Percentiles rank a stretch among this genome's conserved stretches.
These are phyloP conservation scores for Volvox africanus DNA, from an alignment of 139 green algal species.

Conservation along the genomic window DNA sequence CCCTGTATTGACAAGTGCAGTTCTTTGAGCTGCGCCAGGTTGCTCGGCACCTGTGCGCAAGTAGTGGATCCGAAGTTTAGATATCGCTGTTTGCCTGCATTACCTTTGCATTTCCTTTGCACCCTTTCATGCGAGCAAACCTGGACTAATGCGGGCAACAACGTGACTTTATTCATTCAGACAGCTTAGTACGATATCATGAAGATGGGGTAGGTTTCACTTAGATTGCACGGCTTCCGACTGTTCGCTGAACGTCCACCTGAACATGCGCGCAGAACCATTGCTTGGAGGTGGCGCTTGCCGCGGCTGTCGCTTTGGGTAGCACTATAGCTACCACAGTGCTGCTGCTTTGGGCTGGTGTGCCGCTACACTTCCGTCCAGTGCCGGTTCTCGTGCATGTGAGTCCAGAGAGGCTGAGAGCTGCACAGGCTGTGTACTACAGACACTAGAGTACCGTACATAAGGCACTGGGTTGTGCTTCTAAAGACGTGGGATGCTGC, in stretches of 20 bases:
- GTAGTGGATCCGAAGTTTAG: too few species aligned
- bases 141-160: background rate
- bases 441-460: background rate
- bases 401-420: background rate
- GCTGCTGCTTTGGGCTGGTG: background rate
- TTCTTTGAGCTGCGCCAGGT: too few species aligned
- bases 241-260: background rate
- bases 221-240: background rate
- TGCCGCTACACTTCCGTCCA: background rate
- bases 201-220: background rate
- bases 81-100: too few species aligned
- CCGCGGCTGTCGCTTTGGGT: background rate
- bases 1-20: too few species aligned
- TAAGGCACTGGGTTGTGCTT: background rate
- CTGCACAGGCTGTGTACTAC: too few species aligned
- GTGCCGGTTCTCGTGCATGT: background rate
- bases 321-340: background rate
- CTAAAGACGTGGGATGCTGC: background rate
- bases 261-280: background rate
- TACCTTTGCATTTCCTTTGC: background rate
- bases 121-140: background rate
- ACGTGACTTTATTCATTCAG: background rate
- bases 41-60: too few species aligned
- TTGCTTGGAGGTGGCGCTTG: background rate
- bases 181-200: background rate